Conservation (phyloP, 2,329 filamentous ascomycete genomes). For the Aspergillus pseudoterreus region DNA sequence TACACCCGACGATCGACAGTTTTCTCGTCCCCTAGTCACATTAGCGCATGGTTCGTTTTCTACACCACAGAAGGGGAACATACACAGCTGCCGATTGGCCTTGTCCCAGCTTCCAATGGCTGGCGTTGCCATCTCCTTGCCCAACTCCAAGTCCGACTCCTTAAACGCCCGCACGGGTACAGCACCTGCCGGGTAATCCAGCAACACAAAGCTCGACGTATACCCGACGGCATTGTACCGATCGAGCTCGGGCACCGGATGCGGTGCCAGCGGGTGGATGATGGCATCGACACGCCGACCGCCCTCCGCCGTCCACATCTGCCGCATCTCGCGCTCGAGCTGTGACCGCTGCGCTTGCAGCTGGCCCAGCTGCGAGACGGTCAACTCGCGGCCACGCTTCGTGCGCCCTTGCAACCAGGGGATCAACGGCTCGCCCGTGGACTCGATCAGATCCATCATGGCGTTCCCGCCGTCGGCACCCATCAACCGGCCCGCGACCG, state of each 20-base stretch:
- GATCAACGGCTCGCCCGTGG: slow-evolving; percentile 54
- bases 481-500: slow-evolving; percentile 56
- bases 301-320: slow-evolving; percentile 49
- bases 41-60: slow-evolving; percentile 4
- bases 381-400: slow-evolving; percentile 45
- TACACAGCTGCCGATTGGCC: slow-evolving; percentile 57
- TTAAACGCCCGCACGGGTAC: slow-evolving; percentile 53
- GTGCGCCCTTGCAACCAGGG: slow-evolving; percentile 57
- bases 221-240: slow-evolving; percentile 61
- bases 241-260: slow-evolving; percentile 61
- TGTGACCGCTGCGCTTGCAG: slow-evolving; percentile 52
- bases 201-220: slow-evolving; percentile 57
- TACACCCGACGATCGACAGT: slow-evolving; percentile 53
- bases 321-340: slow-evolving; percentile 54
- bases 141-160: slow-evolving; percentile 48
- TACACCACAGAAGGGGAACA: slow-evolving; percentile 15
- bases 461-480: slow-evolving; percentile 54
- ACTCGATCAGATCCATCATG: slow-evolving; percentile 57
- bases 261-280: slow-evolving; percentile 61
- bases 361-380: slow-evolving; percentile 47
- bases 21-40: slow-evolving; percentile 40
- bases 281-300: slow-evolving; percentile 54
- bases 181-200: slow-evolving; percentile 59
- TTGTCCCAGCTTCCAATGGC: slow-evolving; percentile 57
- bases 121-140: slow-evolving; percentile 40